Base-by-base conservation (phyloP, 2,329 filamentous ascomycete genomes). In the Talaromyces albobiverticillius region DNA sequence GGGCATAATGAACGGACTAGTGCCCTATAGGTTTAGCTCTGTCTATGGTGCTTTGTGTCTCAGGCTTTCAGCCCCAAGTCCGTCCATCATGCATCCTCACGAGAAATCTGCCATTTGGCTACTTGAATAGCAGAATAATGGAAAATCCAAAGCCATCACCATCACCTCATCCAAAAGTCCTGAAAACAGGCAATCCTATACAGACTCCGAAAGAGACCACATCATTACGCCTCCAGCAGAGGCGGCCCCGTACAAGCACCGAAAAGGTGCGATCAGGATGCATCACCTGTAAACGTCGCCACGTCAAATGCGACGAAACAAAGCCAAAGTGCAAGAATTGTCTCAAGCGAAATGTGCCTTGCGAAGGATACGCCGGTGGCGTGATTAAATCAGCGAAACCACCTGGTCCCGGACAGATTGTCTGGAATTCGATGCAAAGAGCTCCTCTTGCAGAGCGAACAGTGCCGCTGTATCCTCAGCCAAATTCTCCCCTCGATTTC, bases 231-330 rank as follows among this genome's bases (percentile, higher is more conserved):
- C 23, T 26, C 46, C 34, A 49, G 13, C 47, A 31, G 16, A 50
- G 34, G 32, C 47, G 47, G 10, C 36, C 34, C 34, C 47, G 47
- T 50, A 23, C 47, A 22, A 50, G 47, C 47, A 29, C 47, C 6
- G 47, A 31, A 16, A 51, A 51, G 49, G 49, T 51, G 16, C 18
- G 49, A 11, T 43, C 50, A 18, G 50, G 50, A 20, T 53, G 50
- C 42, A 38, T 46, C 41, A 45, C 41, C 42, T 53, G 50, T 23
- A 45, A 53, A 22, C 40, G 32, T 6, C 40, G 50, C 23, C 50
- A 46, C n/a, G n/a, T 53, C 32, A 53, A 53, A 45, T 53, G 50
- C 26, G 50, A 53, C 42, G 42, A 53, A 32, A 14, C 32, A 38
- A 53, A 53, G 42, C 50, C 50, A 5, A 31, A 38, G 0, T 53